Conservation (phyloP, 306 rosid genomes). For the Prosopis cineraria region DNA sequence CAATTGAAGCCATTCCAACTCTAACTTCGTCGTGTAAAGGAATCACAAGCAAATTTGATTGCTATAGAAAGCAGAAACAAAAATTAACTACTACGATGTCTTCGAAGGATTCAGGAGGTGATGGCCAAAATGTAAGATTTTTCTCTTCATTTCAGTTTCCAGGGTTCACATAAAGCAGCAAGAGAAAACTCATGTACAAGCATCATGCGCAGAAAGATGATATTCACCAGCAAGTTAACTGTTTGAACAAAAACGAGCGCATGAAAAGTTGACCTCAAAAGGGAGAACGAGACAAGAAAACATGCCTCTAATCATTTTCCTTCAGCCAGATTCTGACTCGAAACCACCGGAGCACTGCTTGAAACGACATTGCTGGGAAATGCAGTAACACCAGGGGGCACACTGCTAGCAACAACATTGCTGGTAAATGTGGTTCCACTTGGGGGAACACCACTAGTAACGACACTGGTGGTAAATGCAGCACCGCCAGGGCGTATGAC, state of each 20-base stretch:
- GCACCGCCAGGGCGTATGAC: conserved; percentile 31
- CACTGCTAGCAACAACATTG: conserved; percentile 32
- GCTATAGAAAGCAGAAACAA: not conserved
- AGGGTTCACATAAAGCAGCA: conserved; percentile 7
- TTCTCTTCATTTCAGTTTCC: conserved; percentile 1
- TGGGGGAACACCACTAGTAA: conserved; percentile 26
- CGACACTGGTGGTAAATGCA: conserved; percentile 28
- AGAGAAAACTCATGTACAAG: conserved; percentile 34
- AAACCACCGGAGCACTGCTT: conserved; percentile 22
- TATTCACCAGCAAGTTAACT: conserved; percentile 15
- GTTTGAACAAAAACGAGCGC: not conserved
- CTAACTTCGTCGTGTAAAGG: not conserved
- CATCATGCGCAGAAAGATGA: conserved; percentile 26
- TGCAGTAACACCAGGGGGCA: conserved; percentile 26
- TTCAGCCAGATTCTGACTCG: conserved; percentile 42
- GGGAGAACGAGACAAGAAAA: not conserved
- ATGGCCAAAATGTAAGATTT: not conserved
- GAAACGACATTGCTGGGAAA: conserved; percentile 32
- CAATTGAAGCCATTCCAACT: not conserved
- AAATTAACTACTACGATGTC: not conserved
- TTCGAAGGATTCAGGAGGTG: not conserved
- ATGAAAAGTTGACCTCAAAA: conserved; percentile 23
- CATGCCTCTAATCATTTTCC: conserved; percentile 27
- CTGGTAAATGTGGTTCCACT: conserved; percentile 32
- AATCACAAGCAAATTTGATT: not conserved